Conservation (phyloP, 345 rosid genomes). For the Sonneratia alba region DNA sequence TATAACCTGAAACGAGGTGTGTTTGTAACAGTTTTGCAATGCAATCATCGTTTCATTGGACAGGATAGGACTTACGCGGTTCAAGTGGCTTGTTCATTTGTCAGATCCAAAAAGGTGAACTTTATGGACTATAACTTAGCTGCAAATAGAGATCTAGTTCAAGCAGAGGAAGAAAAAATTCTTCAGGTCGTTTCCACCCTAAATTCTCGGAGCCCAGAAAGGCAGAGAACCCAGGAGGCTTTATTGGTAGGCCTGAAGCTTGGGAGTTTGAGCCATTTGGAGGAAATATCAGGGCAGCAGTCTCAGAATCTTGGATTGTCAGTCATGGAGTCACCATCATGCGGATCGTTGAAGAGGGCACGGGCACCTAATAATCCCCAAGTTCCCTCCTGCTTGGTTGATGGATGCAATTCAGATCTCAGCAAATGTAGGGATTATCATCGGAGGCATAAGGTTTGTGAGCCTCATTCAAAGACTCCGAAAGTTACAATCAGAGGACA, state of each 20-base stretch:
- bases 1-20: no score
- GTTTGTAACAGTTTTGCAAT: no score
- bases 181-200: conserved; percentile 9
- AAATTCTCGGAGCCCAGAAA: conserved; percentile 4
- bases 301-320: conserved; percentile 11
- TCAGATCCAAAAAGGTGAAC: conserved; percentile 5
- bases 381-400: conserved; percentile 62
- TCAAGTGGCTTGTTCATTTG: not conserved
- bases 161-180: conserved; percentile 16
- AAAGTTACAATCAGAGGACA: conserved; percentile 46
- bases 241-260: conserved; percentile 22
- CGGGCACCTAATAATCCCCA: conserved; percentile 29
- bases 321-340: conserved; percentile 47
- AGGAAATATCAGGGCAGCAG: conserved; percentile 10
- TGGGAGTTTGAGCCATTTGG: conserved; percentile 17
- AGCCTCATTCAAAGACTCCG: conserved; percentile 55
- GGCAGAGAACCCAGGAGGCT: conserved; percentile 8
- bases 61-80: not conserved
- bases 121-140: conserved; percentile 16
- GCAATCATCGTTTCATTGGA: no score
- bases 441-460: conserved; percentile 71
- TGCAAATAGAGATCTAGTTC: conserved; percentile 6
- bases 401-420: conserved; percentile 62
- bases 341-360: conserved; percentile 39
- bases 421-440: conserved; percentile 64